Conservation (phyloP, 495 filamentous ascomycete genomes). For the Aspergillus mulundensis region DNA sequence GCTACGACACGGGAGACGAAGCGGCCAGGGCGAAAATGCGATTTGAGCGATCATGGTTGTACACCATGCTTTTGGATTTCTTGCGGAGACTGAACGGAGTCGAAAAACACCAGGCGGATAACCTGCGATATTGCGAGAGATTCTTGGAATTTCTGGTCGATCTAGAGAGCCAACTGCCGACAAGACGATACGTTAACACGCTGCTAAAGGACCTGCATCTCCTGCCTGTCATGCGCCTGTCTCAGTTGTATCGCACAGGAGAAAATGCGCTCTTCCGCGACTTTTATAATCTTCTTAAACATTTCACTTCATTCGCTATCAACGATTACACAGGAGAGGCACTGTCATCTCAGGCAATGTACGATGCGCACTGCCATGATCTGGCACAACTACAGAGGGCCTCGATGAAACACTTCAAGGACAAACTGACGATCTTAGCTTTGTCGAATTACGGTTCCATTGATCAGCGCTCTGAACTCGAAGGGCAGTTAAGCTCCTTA, state of each 20-base stretch:
- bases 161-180: slow-evolving; percentile 89
- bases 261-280: slow-evolving; percentile 79
- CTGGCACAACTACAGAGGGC: slow-evolving; percentile 78
- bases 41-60: slow-evolving; percentile 94
- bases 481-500: slow-evolving; percentile 69
- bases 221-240: slow-evolving; percentile 75
- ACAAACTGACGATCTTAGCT: slow-evolving; percentile 84
- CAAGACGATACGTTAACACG: slow-evolving; percentile 87
- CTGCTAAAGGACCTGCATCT: slow-evolving; percentile 88
- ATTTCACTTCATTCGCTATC: slow-evolving; percentile 84
- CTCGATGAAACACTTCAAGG: slow-evolving; percentile 78
- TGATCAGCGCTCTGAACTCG: slow-evolving; percentile 71
- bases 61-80: slow-evolving; percentile 80
- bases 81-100: slow-evolving; percentile 64
- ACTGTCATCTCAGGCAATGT: slow-evolving; percentile 64
- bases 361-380: slow-evolving; percentile 70
- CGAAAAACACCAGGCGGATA: slow-evolving; percentile 49
- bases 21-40: slow-evolving; percentile 69
- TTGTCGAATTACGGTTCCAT: slow-evolving; percentile 90
- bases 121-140: slow-evolving; percentile 81
- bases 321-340: slow-evolving; percentile 86
- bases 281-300: slow-evolving; percentile 69
- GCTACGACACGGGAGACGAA: slow-evolving; percentile 86
- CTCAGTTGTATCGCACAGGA: slow-evolving; percentile 68
- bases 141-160: slow-evolving; percentile 90